A percentile compares a stretch with the other conserved stretches of the same genome.
phyloP scores from a whole-genome alignment of 257 asterid genomes.

The Solanum ossicruentum region DNA sequence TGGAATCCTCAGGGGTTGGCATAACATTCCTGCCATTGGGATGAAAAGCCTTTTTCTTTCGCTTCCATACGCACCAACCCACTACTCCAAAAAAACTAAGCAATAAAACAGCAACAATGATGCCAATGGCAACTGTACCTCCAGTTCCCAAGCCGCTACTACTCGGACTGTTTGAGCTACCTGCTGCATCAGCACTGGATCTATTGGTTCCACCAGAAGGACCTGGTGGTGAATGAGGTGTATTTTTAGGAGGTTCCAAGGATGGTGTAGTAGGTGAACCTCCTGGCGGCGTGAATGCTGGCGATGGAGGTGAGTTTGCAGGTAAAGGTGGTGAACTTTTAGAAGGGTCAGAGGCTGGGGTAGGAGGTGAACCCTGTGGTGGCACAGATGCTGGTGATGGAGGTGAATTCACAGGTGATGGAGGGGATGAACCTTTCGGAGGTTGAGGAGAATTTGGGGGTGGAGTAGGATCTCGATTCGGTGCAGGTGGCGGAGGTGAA shows the following conservation, averaged over 20 bases:
- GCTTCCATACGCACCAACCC: constrained; percentile 42
- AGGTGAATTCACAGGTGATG: constrained; percentile 13
- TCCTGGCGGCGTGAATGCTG: constrained; percentile 4
- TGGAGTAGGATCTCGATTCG: constrained; percentile 9
- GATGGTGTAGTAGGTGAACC: constrained; percentile 3
- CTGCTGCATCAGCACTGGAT: constrained; percentile 18
- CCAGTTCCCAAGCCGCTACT: constrained; percentile 41
- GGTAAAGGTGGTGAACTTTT: background rate
- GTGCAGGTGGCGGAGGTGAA: constrained; percentile 23
- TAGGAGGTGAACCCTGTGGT: constrained; percentile 32
- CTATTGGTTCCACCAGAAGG: constrained; percentile 32
- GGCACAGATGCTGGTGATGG: constrained; percentile 28
- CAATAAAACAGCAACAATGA: constrained; percentile 25
- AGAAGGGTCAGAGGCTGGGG: constrained; percentile 15
- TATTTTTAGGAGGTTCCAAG: constrained; percentile 17
- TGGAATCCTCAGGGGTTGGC: constrained; percentile 39
- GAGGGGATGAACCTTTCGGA: constrained; percentile 29
- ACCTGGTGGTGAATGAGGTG: constrained; percentile 22
- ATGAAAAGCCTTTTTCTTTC: constrained; percentile 50
- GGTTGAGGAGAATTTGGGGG: constrained; percentile 18
- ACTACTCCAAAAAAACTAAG: constrained; percentile 39
- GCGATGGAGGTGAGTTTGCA: constrained; percentile 5
- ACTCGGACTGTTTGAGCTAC: constrained; percentile 18
- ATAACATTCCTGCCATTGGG: constrained; percentile 37
- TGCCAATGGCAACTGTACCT: constrained; percentile 31